phyloP scores from a whole-genome alignment of 2,329 filamentous ascomycete genomes.

The Talaromyces sp. region DNA sequence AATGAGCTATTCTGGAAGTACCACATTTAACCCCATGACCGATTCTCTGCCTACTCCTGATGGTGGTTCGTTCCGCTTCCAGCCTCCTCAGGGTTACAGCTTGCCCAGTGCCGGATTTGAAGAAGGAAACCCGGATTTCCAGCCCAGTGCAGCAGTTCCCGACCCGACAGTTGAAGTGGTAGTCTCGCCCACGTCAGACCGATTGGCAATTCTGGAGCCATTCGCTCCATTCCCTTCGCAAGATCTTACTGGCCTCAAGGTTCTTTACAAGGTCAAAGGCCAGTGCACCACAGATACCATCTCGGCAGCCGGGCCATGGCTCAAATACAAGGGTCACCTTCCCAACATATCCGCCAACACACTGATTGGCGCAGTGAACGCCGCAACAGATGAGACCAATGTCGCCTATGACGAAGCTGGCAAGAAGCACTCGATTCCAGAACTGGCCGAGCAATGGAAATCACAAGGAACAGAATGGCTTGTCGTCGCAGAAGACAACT shows the following conservation, averaged over 20 bases:
- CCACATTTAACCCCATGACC: slow-evolving; percentile 93
- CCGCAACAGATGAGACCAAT: slow-evolving; percentile 88
- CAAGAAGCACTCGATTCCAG: slow-evolving; percentile 71
- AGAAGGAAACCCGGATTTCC: slow-evolving; percentile 68
- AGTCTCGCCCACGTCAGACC: slow-evolving; percentile 81
- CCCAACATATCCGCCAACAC: slow-evolving; percentile 98
- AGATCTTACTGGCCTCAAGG: slow-evolving; percentile 72
- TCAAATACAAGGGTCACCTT: slow-evolving; percentile 98
- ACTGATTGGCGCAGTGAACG: slow-evolving; percentile 89
- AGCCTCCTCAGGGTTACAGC: slow-evolving; percentile 61
- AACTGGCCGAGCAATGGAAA: slow-evolving; percentile 82
- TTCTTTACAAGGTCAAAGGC: slow-evolving; percentile 93
- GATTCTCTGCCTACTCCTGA: slow-evolving; percentile 76
- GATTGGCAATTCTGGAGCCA: slow-evolving; percentile 85
- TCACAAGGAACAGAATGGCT: slow-evolving; percentile 73
- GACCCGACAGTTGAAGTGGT: slow-evolving; percentile 67
- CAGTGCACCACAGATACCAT: slow-evolving; percentile 99
- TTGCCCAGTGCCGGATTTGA: slow-evolving; percentile 73
- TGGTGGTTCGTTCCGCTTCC: slow-evolving; percentile 80
- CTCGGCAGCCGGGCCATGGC: slow-evolving; percentile 91
- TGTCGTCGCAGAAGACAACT: slow-evolving; percentile 96
- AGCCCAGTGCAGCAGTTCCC: slow-evolving; percentile 66
- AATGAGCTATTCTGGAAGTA: slow-evolving; percentile 86
- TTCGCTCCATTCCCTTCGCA: slow-evolving; percentile 75
- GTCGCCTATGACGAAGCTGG: slow-evolving; percentile 84